A percentile compares a stretch with the other conserved stretches of the same genome.
Evolutionary conservation across 2,329 filamentous ascomycete species (phyloP).

Genomic region (Pezicula rhizophila): DNA sequence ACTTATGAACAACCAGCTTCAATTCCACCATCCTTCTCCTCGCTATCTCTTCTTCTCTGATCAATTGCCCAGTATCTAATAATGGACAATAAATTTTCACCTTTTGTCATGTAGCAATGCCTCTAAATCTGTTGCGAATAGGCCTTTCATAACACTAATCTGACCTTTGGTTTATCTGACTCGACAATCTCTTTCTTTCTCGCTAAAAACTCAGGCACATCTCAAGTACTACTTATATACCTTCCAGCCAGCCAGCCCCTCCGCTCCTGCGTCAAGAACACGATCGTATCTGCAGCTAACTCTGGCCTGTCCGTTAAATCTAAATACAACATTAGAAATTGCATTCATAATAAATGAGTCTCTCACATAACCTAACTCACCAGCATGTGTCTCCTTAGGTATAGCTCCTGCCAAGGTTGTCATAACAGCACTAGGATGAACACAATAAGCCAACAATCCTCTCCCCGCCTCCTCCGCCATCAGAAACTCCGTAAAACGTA

Average conservation of each 20-base stretch:
- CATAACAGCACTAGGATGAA: conserved; percentile 31
- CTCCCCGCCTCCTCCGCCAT: conserved; percentile 35
- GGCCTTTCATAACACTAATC: conserved; percentile 8
- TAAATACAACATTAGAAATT: conserved; percentile 10
- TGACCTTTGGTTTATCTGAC: conserved; percentile 23
- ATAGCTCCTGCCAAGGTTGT: conserved; percentile 28
- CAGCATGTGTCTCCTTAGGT: conserved; percentile 18
- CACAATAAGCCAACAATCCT: conserved; percentile 30
- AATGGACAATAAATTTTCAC: too few species aligned
- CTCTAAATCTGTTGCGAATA: too few species aligned
- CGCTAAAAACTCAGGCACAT: conserved; percentile 35
- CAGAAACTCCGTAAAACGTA: conserved; percentile 41
- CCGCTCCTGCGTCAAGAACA: conserved; percentile 32
- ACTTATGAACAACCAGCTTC: too few species aligned
- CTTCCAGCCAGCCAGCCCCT: conserved; percentile 37
- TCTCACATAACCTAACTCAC: conserved; percentile 8
- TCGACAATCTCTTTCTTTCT: conserved; percentile 34
- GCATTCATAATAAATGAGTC: conserved; percentile 22
- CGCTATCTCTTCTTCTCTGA: too few species aligned
- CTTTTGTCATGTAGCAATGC: too few species aligned
- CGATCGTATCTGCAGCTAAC: conserved; percentile 34
- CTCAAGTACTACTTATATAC: conserved; percentile 36
- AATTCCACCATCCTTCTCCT: too few species aligned
- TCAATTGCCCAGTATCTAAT: too few species aligned
- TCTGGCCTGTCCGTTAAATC: conserved; percentile 31